These are phyloP conservation scores for Verticillium klebahnii DNA, from an alignment of 2,329 filamentous ascomycete genomes.

Conservation along the genomic window DNA sequence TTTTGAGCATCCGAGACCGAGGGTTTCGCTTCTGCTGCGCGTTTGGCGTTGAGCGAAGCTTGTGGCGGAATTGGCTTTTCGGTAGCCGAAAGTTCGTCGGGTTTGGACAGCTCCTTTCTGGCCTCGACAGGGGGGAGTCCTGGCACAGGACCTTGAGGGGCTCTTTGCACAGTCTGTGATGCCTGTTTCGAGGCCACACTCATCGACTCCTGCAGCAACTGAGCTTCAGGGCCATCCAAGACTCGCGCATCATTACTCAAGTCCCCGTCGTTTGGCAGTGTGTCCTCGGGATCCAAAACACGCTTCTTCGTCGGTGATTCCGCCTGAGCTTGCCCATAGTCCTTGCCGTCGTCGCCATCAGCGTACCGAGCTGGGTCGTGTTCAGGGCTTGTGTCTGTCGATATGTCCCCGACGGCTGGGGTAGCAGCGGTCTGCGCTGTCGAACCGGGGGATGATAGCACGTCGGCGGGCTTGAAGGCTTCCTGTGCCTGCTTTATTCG, in stretches of 20 bases:
- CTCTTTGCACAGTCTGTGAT: neutral
- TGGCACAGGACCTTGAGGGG: neutral
- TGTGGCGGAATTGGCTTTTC: neutral
- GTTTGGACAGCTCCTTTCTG: neutral
- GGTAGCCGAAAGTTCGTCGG: neutral
- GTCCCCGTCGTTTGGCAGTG: slow-evolving; percentile 5
- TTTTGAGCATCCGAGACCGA: neutral
- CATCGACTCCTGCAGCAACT: slow-evolving; percentile 38
- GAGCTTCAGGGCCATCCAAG: slow-evolving; percentile 34
- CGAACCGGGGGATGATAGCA: slow-evolving; percentile 53
- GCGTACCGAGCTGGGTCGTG: slow-evolving; percentile 57
- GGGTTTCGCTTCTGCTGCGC: slow-evolving; percentile 14
- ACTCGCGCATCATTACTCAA: slow-evolving; percentile 9
- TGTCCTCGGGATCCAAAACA: slow-evolving; percentile 5
- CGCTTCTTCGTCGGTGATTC: slow-evolving; percentile 20
- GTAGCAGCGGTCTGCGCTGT: slow-evolving; percentile 72
- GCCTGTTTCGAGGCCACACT: neutral
- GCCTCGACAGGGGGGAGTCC: neutral
- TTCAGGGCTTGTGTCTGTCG: slow-evolving; percentile 70
- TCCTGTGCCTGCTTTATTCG: neutral
- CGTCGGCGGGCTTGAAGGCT: neutral
- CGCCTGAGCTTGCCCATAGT: slow-evolving; percentile 26
- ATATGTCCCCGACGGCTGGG: slow-evolving; percentile 61
- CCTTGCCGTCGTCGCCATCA: slow-evolving; percentile 36
- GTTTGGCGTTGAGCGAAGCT: neutral